Evolutionary conservation across 345 rosid genomes (phyloP).

Genomic region (Arabis hirsuta): DNA sequence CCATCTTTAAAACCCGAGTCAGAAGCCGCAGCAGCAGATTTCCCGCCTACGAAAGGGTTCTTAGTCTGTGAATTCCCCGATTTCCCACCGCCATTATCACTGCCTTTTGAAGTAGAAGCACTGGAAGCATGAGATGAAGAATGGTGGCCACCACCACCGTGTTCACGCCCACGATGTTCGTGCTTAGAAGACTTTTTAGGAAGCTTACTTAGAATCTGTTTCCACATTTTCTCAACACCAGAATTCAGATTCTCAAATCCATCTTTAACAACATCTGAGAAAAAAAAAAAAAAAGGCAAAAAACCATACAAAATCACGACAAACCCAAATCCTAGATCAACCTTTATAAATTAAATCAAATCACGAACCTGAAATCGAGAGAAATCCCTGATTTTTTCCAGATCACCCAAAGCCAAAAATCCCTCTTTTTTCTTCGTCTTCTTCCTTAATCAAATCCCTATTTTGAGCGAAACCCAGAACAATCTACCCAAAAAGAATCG

Average conservation of each 20-base stretch:
- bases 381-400: slow-evolving; percentile 30
- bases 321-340: slow-evolving; percentile 39
- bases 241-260: slow-evolving; percentile 28
- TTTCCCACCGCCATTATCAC: slow-evolving; percentile 40
- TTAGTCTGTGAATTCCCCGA: slow-evolving; percentile 32
- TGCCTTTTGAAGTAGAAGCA: slow-evolving; percentile 50
- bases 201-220: slow-evolving; percentile 80
- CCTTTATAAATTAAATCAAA: slow-evolving; percentile 29
- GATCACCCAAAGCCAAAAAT: slow-evolving; percentile 33
- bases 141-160: slow-evolving; percentile 56
- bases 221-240: slow-evolving; percentile 52
- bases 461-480: neutral
- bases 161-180: slow-evolving; percentile 58
- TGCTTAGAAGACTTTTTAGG: slow-evolving; percentile 83
- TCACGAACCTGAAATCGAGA: slow-evolving; percentile 39
- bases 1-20: slow-evolving; percentile 52
- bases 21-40: slow-evolving; percentile 38
- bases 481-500: slow-evolving; percentile 24
- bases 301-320: neutral
- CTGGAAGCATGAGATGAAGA: slow-evolving; percentile 43
- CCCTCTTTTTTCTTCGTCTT: neutral
- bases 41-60: slow-evolving; percentile 32
- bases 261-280: slow-evolving; percentile 12
- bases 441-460: slow-evolving; percentile 29
- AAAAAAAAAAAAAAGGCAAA: neutral